Percentiles rank a stretch among this genome's conserved stretches.
phyloP scores from a whole-genome alignment of 768 basidiomycete genomes.

The Lactifluus volemus region DNA sequence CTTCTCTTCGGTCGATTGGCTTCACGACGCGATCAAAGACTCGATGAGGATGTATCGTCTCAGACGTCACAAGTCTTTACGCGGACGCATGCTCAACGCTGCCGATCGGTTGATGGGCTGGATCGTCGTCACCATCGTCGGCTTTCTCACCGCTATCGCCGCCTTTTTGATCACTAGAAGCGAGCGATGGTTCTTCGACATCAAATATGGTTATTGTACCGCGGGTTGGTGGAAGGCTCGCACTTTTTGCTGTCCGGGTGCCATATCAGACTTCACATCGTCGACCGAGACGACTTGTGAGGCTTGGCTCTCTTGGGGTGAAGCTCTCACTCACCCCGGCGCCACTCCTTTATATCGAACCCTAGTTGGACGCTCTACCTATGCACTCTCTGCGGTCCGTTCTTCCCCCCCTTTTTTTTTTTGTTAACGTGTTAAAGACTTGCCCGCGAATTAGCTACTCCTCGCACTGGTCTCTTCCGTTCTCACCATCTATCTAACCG shows the following conservation, averaged over 20 bases:
- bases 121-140: conserved; percentile 84
- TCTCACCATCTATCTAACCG: conserved; percentile 81
- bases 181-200: conserved; percentile 86
- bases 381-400: conserved; percentile 72
- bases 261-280: conserved; percentile 13
- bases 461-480: conserved; percentile 66
- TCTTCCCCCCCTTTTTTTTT: not conserved
- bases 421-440: not conserved
- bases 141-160: conserved; percentile 73
- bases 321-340: conserved; percentile 35
- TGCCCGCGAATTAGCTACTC: conserved; percentile 38
- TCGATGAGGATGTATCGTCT: conserved; percentile 72
- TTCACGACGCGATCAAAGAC: conserved; percentile 94
- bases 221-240: conserved; percentile 63
- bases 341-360: conserved; percentile 31
- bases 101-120: conserved; percentile 80
- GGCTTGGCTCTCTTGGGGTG: conserved; percentile 72
- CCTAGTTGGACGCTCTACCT: conserved; percentile 56
- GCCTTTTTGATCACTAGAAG: conserved; percentile 81
- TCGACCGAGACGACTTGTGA: conserved; percentile 39
- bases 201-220: conserved; percentile 85
- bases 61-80: conserved; percentile 57
- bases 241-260: conserved; percentile 68
- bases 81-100: conserved; percentile 52
- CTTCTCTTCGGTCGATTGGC: conserved; percentile 90